Percentiles rank a stretch among this genome's conserved stretches.
phyloP scores from a whole-genome alignment of 495 filamentous ascomycete species.

The Pyronema domesticum region DNA sequence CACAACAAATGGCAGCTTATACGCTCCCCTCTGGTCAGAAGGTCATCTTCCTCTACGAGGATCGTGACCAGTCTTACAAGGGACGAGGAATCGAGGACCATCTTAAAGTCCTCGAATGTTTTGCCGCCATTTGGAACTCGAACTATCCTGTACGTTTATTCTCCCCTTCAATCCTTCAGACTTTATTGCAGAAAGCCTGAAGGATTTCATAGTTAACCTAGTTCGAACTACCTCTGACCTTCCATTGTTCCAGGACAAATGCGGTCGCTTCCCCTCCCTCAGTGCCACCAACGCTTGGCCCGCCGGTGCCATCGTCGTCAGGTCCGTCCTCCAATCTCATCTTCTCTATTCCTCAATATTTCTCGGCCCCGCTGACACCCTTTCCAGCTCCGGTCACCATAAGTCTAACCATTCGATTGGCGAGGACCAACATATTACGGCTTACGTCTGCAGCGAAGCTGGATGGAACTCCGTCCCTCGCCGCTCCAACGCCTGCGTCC shows the following conservation, averaged over 20 bases:
- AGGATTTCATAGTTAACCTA: background rate
- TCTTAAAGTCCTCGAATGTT: background rate
- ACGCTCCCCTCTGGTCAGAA: background rate
- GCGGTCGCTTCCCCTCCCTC: background rate
- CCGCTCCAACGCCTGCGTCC: slow-evolving; percentile 1
- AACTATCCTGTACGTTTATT: background rate
- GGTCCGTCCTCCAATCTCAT: background rate
- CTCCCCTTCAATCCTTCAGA: no score
- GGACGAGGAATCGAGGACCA: background rate
- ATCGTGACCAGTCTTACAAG: background rate
- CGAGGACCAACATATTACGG: background rate
- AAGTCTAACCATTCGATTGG: background rate
- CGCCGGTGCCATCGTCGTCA: background rate
- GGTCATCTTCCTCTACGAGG: slow-evolving; percentile 1
- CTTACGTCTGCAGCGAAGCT: background rate
- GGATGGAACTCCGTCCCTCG: background rate
- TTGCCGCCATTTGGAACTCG: background rate
- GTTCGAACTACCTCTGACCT: background rate
- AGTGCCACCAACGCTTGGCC: background rate
- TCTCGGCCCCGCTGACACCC: no score
- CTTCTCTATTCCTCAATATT: no score
- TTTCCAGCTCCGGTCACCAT: background rate
- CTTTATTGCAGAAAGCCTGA: no score
- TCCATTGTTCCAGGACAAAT: background rate
- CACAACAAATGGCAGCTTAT: background rate